Base-by-base conservation (phyloP, 139 green algal species). In the Chlorella sp. region DNA sequence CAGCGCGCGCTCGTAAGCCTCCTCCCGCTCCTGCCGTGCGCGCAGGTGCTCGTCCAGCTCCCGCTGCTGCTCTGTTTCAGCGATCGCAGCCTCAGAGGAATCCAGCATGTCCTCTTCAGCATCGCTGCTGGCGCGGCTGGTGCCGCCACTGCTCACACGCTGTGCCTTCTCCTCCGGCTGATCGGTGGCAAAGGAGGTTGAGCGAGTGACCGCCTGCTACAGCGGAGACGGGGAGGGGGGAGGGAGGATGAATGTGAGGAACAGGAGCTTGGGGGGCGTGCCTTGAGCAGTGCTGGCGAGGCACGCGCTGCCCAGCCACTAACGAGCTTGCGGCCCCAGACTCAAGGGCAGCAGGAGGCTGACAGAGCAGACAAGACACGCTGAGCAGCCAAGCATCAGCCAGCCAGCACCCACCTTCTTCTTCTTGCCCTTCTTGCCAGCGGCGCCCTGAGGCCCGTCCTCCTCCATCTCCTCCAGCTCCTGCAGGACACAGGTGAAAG, bases 1-100 rank as follows among this genome's bases (percentile, higher is more conserved):
- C 47, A 93, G 60, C 0, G 90, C 89, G 1, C 34, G 51, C 68
- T 92, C 86, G 72, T 93, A 93, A 32, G 79, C 83, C 56, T 87
- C 76, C 82, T 92, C 87, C 0, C 57, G 69, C 15, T 85, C 82
- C 67, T 44, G 80, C 60, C 36, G 26, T 11, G 38, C 63, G 9
- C 13, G 26, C 56, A 87, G 51, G 1, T 57, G 71, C 63, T 47
- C 20, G 18, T n/a, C 47, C 1, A 72, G 60, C 76, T 32, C n/a
- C 4, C 17, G 73, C 47, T 39, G 60, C 60, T 39, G 60, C 76
- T 55, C 39, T 41, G 7, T 32, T 32, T 80, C 17, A 21, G 25
- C 39, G 26, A 56, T 41, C 9, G 51, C 17, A 20, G 7, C 30
- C 30, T 64, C 80, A 47, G 25, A 38, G 39, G 32, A n/a, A 6